A percentile compares a stretch with the other conserved stretches of the same genome.
phyloP scores from a whole-genome alignment of 2,329 filamentous ascomycete genomes.

The Phaeomoniella chlamydospora region DNA sequence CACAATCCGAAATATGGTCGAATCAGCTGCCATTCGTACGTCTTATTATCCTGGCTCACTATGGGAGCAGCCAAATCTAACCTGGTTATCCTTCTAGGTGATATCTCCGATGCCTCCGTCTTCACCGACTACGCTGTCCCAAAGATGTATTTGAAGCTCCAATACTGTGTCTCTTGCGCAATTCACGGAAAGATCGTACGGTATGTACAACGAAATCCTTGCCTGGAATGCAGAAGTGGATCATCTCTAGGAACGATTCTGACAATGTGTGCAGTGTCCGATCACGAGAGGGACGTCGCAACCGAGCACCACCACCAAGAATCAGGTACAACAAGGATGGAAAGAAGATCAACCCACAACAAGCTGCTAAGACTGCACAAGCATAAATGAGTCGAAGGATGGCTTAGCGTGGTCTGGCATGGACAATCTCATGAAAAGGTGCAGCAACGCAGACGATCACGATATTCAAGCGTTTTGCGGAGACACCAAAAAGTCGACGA shows the following conservation, averaged over 20 bases:
- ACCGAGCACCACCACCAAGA: constrained; percentile 93
- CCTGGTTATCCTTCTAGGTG: no score
- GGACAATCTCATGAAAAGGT: background rate
- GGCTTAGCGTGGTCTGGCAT: background rate
- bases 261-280: constrained; percentile 74
- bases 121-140: constrained; percentile 98
- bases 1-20: constrained; percentile 99
- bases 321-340: constrained; percentile 99
- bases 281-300: constrained; percentile 90
- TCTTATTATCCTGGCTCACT: no score
- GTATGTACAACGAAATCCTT: constrained; percentile 48
- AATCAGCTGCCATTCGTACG: constrained; percentile 98
- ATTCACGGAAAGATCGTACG: constrained; percentile 99
- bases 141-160: constrained; percentile 99
- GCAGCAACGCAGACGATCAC: background rate
- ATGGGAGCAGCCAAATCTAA: no score
- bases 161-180: constrained; percentile 99
- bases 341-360: constrained; percentile 95
- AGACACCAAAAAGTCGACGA: background rate
- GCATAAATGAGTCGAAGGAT: constrained; percentile 7
- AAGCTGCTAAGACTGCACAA: constrained; percentile 51
- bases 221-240: background rate
- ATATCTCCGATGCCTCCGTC: constrained; percentile 99
- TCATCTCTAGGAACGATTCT: no score
- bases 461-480: no score